These are phyloP conservation scores for Parachaetomium inaequale DNA, from an alignment of 495 filamentous ascomycete species.

Conservation along the genomic window DNA sequence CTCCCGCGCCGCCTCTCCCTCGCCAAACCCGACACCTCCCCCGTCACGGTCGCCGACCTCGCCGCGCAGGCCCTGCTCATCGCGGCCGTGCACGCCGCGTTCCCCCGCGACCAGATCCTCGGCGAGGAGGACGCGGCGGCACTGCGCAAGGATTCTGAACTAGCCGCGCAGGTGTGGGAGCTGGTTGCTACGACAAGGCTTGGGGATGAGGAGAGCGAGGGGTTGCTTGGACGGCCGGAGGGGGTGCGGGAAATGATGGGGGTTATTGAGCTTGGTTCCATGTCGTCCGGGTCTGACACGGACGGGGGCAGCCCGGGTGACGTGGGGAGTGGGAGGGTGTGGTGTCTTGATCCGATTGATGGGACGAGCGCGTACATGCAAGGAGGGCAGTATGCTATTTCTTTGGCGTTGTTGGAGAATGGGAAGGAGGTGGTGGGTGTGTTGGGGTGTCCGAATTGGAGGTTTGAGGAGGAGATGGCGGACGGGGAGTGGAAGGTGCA, in stretches of 20 bases:
- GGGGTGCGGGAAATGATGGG: slow-evolving; percentile 51
- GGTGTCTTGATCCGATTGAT: slow-evolving; percentile 61
- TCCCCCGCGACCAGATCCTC: slow-evolving; percentile 51
- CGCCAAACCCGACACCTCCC: slow-evolving; percentile 51
- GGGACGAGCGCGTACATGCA: slow-evolving; percentile 57
- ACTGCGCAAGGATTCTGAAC: slow-evolving; percentile 42
- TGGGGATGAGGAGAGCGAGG: slow-evolving; percentile 39
- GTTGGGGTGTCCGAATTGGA: slow-evolving; percentile 56
- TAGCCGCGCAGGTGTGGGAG: slow-evolving; percentile 49
- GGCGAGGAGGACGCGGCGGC: slow-evolving; percentile 52
- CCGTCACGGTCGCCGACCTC: slow-evolving; percentile 57
- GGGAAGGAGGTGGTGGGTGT: slow-evolving; percentile 53
- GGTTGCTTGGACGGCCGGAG: slow-evolving; percentile 37
- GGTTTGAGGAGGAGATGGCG: slow-evolving; percentile 15
- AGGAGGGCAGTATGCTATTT: slow-evolving; percentile 57
- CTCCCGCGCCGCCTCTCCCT: slow-evolving; percentile 24
- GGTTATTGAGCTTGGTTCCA: slow-evolving; percentile 55
- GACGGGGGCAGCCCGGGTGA: too few species aligned
- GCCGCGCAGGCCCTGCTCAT: slow-evolving; percentile 56
- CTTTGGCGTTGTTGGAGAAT: slow-evolving; percentile 50
- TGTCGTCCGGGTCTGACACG: too few species aligned
- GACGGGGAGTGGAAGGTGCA: slow-evolving; percentile 29
- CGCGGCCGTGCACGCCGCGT: slow-evolving; percentile 47
- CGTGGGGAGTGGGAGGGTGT: slow-evolving; percentile 43
- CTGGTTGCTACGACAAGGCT: slow-evolving; percentile 41